Base-by-base conservation (phyloP, 768 basidiomycete species). In the Kwoniella pini region DNA sequence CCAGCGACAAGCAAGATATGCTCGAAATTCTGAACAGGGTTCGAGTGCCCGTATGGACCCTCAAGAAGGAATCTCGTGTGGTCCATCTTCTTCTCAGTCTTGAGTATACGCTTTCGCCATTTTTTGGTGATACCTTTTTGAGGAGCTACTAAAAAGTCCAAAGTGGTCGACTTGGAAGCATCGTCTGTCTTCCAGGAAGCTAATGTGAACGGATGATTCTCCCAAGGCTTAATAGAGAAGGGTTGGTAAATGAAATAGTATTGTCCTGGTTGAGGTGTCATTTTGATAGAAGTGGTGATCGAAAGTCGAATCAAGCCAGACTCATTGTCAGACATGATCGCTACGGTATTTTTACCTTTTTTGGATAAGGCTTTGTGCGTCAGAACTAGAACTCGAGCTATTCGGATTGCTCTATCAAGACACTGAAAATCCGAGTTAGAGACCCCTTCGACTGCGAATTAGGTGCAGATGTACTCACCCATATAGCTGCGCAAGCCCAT, bases 151-250 rank as follows among this genome's bases (percentile, higher is more conserved):
- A 71, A 51, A 40, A 68, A 67, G 17, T 60, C 43, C 6, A 68
- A 54, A 4, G 24, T 33, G 15, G 48, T 61, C 1, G 49, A 21
- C 15, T 39, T 39, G 2, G 19, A 27, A 12, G n/a, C 21, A 19
- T 44, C 22, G 33, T 54, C 51, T 28, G 48, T 27, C 24, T 55
- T 49, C 66, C 63, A 68, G 21, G 45, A 46, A 6, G 69, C 65
- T 1, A 71, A 17, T 19, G 69, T 68, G 62, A 71, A 71, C 13
- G 69, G 69, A 48, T 71, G 69, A 39, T 71, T 71, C 27, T 71
- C 69, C 66, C 66, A 71, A 9, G 62, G 58, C 6, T 54, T 65
- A 19, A 61, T 30, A 9, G 45, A 43, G 12, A 49, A 36, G 1
- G 69, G 65, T 2, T 56, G 53, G 46, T 70, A 70, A 10, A 70